Evolutionary conservation across 2,329 filamentous ascomycete species (phyloP).

Genomic region (Orbilia ellipsospora): DNA sequence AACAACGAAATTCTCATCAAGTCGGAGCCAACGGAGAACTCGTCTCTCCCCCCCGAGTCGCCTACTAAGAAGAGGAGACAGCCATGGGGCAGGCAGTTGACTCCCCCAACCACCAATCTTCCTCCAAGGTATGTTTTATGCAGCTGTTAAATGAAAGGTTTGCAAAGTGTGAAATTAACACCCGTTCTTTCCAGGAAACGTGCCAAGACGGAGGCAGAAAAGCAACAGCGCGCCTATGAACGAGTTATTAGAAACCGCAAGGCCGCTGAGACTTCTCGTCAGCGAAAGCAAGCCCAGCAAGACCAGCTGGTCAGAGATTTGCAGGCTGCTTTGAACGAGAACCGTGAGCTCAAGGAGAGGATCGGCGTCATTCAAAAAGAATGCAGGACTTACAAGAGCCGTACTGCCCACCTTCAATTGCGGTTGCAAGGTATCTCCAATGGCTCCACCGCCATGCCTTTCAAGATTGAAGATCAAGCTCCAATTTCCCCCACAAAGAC

Average conservation of each 20-base stretch:
- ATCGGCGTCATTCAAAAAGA: conserved; percentile 37
- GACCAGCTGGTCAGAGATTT: conserved; percentile 44
- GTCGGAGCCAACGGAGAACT: conserved; percentile 33
- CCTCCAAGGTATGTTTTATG: conserved; percentile 75
- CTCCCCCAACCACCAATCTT: conserved; percentile 93
- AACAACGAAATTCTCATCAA: conserved; percentile 14
- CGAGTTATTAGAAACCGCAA: conserved; percentile 94
- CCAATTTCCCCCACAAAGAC: conserved; percentile 30
- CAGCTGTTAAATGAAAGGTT: background rate
- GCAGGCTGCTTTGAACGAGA: conserved; percentile 35
- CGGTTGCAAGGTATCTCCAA: conserved; percentile 40
- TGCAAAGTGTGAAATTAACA: conserved; percentile 5
- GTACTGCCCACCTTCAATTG: conserved; percentile 35
- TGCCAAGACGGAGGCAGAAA: conserved; percentile 97
- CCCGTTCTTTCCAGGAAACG: conserved; percentile 74
- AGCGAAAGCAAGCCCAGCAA: conserved; percentile 73
- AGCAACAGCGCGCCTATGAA: conserved; percentile 95
- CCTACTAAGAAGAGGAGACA: conserved; percentile 85
- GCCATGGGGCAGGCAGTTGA: conserved; percentile 96
- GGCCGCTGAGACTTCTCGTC: conserved; percentile 92
- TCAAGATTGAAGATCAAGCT: conserved; percentile 24
- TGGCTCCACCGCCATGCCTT: conserved; percentile 21
- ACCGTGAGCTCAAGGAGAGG: conserved; percentile 39
- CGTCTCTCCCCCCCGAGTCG: conserved; percentile 25
- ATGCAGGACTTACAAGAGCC: conserved; percentile 34